A percentile compares a stretch with the other conserved stretches of the same genome.
phyloP scores from a whole-genome alignment of 2,329 filamentous ascomycete species.

The Exophiala spinifera region DNA sequence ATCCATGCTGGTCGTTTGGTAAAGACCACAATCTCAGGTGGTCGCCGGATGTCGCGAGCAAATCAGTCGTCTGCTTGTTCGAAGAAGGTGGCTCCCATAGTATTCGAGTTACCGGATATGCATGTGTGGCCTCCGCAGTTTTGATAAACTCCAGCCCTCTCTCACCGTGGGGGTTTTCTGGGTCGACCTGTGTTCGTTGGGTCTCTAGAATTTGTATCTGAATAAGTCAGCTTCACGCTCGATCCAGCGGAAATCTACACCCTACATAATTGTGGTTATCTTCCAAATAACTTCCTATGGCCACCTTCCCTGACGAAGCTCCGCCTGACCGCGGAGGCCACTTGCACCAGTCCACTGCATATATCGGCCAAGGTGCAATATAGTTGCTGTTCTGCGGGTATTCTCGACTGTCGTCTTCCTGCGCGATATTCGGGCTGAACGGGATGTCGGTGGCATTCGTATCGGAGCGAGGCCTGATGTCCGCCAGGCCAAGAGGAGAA shows the following conservation, averaged over 20 bases:
- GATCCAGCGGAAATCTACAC: constrained; percentile 34
- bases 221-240: constrained; percentile 11
- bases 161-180: constrained; percentile 67
- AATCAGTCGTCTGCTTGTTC: constrained; percentile 90
- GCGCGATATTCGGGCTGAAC: constrained; percentile 55
- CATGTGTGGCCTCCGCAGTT: constrained; percentile 93
- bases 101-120: constrained; percentile 92
- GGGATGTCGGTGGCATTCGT: constrained; percentile 72
- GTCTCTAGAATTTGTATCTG: constrained; percentile 97
- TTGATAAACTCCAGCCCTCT: constrained; percentile 86
- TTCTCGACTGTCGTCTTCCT: constrained; percentile 65
- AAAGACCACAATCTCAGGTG: constrained; percentile 92
- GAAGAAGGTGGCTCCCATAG: constrained; percentile 94
- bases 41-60: constrained; percentile 91
- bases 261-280: constrained; percentile 94
- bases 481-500: constrained; percentile 84
- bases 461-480: constrained; percentile 84
- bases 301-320: constrained; percentile 80
- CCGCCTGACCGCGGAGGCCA: constrained; percentile 72
- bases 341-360: constrained; percentile 99
- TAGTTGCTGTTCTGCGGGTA: constrained; percentile 81
- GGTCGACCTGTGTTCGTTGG: constrained; percentile 67
- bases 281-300: constrained; percentile 92
- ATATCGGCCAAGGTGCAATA: constrained; percentile 88
- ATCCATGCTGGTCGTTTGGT: constrained; percentile 52